Conservation (phyloP, 495 filamentous ascomycete genomes). For the Neurospora sp. region DNA sequence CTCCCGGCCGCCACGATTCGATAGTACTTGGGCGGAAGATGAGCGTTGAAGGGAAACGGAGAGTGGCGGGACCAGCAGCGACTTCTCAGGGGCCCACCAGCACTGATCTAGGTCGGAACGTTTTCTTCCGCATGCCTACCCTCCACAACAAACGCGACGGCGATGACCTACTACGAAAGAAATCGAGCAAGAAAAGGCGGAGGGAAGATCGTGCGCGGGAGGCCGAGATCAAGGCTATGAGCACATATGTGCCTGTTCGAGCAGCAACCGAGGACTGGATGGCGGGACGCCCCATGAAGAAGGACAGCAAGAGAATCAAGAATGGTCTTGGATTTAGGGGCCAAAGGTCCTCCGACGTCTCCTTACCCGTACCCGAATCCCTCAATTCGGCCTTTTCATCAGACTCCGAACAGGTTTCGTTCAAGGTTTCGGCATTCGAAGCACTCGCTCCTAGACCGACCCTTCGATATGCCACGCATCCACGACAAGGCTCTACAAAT, state of each 20-base stretch:
- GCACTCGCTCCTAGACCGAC: slow-evolving; percentile 71
- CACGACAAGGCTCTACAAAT: slow-evolving; percentile 31
- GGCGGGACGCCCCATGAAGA: slow-evolving; percentile 41
- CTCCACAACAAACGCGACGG: slow-evolving; percentile 51
- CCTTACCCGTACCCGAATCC: slow-evolving; percentile 61
- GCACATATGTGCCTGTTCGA: slow-evolving; percentile 54
- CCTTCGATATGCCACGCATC: slow-evolving; percentile 59
- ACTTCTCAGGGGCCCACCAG: slow-evolving; percentile 9
- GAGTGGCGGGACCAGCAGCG: slow-evolving; percentile 22
- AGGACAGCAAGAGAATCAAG: slow-evolving; percentile 55
- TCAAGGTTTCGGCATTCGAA: slow-evolving; percentile 63
- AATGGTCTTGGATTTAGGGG: slow-evolving; percentile 40
- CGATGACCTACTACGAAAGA: slow-evolving; percentile 51
- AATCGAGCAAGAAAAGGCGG: slow-evolving; percentile 66
- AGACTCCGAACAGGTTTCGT: slow-evolving; percentile 58
- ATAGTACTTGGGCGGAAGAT: slow-evolving; percentile 26
- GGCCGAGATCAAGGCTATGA: slow-evolving; percentile 81
- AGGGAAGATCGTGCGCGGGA: slow-evolving; percentile 65
- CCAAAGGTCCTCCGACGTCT: slow-evolving; percentile 60
- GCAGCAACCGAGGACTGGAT: slow-evolving; percentile 42
- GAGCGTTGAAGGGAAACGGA: slow-evolving; percentile 18
- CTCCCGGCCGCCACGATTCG: slow-evolving; percentile 38
- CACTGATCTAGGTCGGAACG: slow-evolving; percentile 23
- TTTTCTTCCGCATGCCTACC: slow-evolving; percentile 51
- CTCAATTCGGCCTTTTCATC: slow-evolving; percentile 64